Base-by-base conservation (phyloP, 208 protist species). In the Naegleria lovaniensis region DNA sequence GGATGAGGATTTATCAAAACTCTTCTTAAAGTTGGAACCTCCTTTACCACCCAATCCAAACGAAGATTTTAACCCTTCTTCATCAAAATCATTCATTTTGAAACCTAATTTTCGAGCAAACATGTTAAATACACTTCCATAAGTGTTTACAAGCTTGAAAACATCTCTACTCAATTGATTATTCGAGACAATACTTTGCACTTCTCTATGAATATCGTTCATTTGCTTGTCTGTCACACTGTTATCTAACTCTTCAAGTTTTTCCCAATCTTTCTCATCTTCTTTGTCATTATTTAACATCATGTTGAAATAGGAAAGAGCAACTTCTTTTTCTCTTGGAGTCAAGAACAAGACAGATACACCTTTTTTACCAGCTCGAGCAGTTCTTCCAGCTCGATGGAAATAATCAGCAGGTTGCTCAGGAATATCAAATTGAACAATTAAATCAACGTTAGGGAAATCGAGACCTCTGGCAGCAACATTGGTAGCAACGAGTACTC, bases 391-490 rank as follows among this genome's bases (percentile, higher is more conserved):
- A 0, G 99, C 98, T 43, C 98, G 94, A 91, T 99, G 98, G 51
- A 99, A 96, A 91, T 99, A 99, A 52, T 98, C 97, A 48, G 98
- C 96, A 6, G 96, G 95, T 85, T 98, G 94, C 84, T 96, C 96
- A 0, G 98, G 98, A 29, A 99, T 93, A 92, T 99, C 98, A 92
- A 98, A 99, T 94, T 99, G 98, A 43, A 99, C 93, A 48, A 99
- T 98, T 0, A 98, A 41, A 90, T 98, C 96, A 0, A 99, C 98
- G 0, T 92, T 93, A 0, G 98, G 98, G 59, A 99, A 99, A 92
- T 99, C 98, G 2, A 99, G 94, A 84, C 98, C 98, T 87, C 98
- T 94, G 22, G 96, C 95, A 48, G 96, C 95, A 83, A 98, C 96
- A 89, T 98, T 96, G 9, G 96, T 98, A 51, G 94, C 95, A 59